Evolutionary conservation across 2,329 filamentous ascomycete genomes (phyloP), one percentile per base, ranked within the genome.

Genomic region (Daldinia sp.): DNA sequence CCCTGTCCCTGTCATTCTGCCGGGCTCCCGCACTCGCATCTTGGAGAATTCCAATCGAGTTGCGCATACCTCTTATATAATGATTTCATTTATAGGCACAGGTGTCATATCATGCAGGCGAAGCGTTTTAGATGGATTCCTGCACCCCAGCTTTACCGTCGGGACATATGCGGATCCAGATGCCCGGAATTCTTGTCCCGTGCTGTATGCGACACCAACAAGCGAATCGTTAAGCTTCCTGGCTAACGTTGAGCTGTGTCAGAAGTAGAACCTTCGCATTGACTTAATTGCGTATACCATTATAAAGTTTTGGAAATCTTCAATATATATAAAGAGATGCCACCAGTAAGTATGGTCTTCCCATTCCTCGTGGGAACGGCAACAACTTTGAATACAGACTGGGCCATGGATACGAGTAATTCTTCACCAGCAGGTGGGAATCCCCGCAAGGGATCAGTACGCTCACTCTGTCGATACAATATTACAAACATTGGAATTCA

Each of bases 141-240:
- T 37, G 33, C 15, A 10, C 6, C 58, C 50, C 28, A 26, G 13
- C 18, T 55, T 51, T 23, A 23, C 23, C 26, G 10, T 46, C 20
- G 37, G 9, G 33, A 54, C 58, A 63, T 48, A 58, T 64, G 13
- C 57, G 28, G 54, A 63, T 50, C 61, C 61, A 63, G 15, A 28
- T 20, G 9, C 12, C 26, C 37, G 64, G 64, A 50, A 59, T 54
- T 41, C 20, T 35, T 59, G 30, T 53, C 51, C 20, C 7, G 18
- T 37, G 26, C 39, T 37, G 30, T 50, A 58, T 39, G 51, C 50
- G 20, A 20, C 20, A 12, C 5, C 5, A 20, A 23, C 37, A 18
- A n/a, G 15, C 46, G 13, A 30, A 6, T 18, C 6, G 15, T 33
- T 51, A 12, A 12, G 46, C n/a, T 51, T 33, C 13, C 26, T 2